Evolutionary conservation across 129 eudicot genomes (phyloP).

Genomic region (Scalesia atractyloides): DNA sequence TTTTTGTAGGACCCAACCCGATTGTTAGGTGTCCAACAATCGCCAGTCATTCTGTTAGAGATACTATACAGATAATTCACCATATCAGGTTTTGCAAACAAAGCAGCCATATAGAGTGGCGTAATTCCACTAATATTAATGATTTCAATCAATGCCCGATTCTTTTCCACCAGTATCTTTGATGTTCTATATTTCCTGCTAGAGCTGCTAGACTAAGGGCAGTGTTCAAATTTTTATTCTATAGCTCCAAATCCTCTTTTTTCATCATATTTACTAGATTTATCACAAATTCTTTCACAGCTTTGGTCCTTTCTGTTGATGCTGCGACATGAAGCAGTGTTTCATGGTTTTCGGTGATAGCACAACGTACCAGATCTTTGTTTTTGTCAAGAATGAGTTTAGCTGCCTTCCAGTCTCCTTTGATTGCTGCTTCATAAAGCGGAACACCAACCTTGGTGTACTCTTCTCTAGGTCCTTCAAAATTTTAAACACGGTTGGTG

Average conservation of each 20-base stretch:
- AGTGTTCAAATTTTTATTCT: slow-evolving; percentile 13
- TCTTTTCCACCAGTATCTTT: slow-evolving; percentile 16
- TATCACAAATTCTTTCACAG: slow-evolving; percentile 7
- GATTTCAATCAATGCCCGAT: slow-evolving; percentile 14
- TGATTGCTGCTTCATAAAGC: slow-evolving; percentile 21
- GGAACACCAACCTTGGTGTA: not conserved
- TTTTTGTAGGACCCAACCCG: slow-evolving; percentile 17
- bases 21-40: slow-evolving; percentile 18
- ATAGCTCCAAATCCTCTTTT: not conserved
- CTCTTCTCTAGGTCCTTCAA: slow-evolving; percentile 22
- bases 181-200: slow-evolving; percentile 29
- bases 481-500: not conserved
- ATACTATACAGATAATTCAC: not conserved
- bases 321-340: slow-evolving; percentile 27
- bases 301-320: slow-evolving; percentile 7
- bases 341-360: slow-evolving; percentile 12
- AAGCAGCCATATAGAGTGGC: slow-evolving; percentile 42
- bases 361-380: not conserved
- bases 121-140: slow-evolving; percentile 12
- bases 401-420: slow-evolving; percentile 21
- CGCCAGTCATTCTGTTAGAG: not conserved
- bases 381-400: not conserved
- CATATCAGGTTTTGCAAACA: slow-evolving; percentile 15
- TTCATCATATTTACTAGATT: slow-evolving; percentile 8
- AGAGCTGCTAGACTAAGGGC: slow-evolving; percentile 37